phyloP scores from a whole-genome alignment of 2,329 filamentous ascomycete genomes.

The Fusarium sp. region DNA sequence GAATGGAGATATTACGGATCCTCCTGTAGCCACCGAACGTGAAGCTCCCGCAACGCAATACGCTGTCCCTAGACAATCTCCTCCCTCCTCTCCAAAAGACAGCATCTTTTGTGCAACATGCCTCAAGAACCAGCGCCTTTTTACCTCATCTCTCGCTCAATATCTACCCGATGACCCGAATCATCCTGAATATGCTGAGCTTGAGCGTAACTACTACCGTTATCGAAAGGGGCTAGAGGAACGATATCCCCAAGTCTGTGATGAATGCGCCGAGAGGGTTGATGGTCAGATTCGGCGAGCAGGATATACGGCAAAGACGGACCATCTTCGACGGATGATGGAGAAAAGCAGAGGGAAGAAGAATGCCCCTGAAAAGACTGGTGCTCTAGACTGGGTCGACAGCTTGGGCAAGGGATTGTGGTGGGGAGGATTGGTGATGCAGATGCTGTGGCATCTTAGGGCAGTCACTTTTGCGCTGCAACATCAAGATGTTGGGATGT shows the following conservation, averaged over 20 bases:
- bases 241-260: conserved; percentile 91
- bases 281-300: conserved; percentile 78
- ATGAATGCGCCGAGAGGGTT: conserved; percentile 82
- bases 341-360: conserved; percentile 69
- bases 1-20: conserved; percentile 92
- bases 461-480: conserved; percentile 49
- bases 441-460: conserved; percentile 67
- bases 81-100: conserved; percentile 43
- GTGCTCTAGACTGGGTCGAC: conserved; percentile 62
- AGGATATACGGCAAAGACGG: conserved; percentile 87
- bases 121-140: conserved; percentile 88
- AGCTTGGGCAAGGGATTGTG: conserved; percentile 63
- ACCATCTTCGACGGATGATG: conserved; percentile 82
- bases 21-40: conserved; percentile 73
- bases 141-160: conserved; percentile 81
- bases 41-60: conserved; percentile 63
- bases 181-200: conserved; percentile 78
- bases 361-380: conserved; percentile 48
- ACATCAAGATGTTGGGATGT: conserved; percentile 50
- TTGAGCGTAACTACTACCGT: conserved; percentile 77
- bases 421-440: conserved; percentile 63
- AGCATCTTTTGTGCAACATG: conserved; percentile 81
- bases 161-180: conserved; percentile 78
- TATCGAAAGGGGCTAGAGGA: conserved; percentile 83
- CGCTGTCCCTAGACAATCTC: conserved; percentile 60